Evolutionary conservation across 2,329 filamentous ascomycete genomes (phyloP).

Genomic region (Chaetomiaceae sp.): DNA sequence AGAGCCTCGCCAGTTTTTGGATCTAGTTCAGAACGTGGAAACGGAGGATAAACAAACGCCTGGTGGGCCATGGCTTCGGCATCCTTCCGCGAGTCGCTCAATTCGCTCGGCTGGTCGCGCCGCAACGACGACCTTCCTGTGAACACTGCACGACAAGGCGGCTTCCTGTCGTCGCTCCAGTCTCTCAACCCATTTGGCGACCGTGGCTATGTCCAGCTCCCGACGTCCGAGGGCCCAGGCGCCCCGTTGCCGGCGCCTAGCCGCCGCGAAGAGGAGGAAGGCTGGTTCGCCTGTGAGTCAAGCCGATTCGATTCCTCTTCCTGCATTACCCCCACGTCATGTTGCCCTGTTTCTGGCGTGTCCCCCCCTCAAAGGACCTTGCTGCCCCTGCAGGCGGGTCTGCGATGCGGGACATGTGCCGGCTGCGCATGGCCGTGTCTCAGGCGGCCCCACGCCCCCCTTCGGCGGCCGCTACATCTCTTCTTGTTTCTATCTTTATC

Average conservation of each 20-base stretch:
- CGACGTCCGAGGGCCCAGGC: conserved; percentile 75
- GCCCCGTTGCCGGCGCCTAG: conserved; percentile 80
- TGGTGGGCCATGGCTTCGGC: conserved; percentile 66
- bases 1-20: background rate
- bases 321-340: background rate
- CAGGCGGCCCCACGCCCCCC: conserved; percentile 23
- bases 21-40: background rate
- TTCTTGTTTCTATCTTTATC: conserved; percentile 1
- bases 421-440: conserved; percentile 39
- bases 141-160: conserved; percentile 65
- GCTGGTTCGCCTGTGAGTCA: conserved; percentile 88
- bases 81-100: conserved; percentile 91
- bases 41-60: background rate
- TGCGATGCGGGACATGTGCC: conserved; percentile 40
- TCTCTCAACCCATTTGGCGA: conserved; percentile 84
- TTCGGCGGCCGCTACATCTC: too few relatives aligned
- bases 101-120: conserved; percentile 90
- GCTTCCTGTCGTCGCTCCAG: conserved; percentile 75
- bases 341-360: conserved; percentile 15
- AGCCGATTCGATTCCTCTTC: conserved; percentile 31
- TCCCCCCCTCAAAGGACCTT: conserved; percentile 26
- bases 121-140: conserved; percentile 72
- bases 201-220: conserved; percentile 84
- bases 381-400: conserved; percentile 39
- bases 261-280: conserved; percentile 90